phyloP scores from a whole-genome alignment of 768 basidiomycete species.

The Boletus eberwhitei region DNA sequence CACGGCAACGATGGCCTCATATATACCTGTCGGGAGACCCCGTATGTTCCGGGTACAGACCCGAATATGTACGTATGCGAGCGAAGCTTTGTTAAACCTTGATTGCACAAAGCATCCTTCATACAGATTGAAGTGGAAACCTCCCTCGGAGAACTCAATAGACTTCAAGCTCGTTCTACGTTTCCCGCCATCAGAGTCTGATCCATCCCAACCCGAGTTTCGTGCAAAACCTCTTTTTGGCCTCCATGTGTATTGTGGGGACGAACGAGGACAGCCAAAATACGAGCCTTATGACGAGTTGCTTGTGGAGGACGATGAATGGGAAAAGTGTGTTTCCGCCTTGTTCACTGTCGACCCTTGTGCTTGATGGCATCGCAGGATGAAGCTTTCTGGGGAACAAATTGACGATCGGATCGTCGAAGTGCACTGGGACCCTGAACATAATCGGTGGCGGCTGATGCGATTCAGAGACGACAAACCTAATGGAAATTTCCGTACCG shows the following conservation, averaged over 20 bases:
- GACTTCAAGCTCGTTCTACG: constrained; percentile 96
- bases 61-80: constrained; percentile 84
- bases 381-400: constrained; percentile 83
- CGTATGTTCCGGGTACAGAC: constrained; percentile 83
- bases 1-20: constrained; percentile 96
- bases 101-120: constrained; percentile 4
- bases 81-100: constrained; percentile 22
- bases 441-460: constrained; percentile 81
- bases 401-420: constrained; percentile 93
- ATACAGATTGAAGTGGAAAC: constrained; percentile 94
- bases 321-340: constrained; percentile 71
- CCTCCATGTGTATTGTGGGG: constrained; percentile 80
- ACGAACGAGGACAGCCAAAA: constrained; percentile 45
- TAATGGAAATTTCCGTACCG: constrained; percentile 80
- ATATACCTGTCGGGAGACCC: constrained; percentile 86
- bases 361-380: constrained; percentile 41
- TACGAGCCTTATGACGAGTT: constrained; percentile 88
- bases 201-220: constrained; percentile 69
- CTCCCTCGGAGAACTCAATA: constrained; percentile 94
- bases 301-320: constrained; percentile 84
- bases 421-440: constrained; percentile 79
- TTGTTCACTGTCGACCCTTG: background rate
- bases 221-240: constrained; percentile 82
- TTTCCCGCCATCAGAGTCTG: constrained; percentile 65
- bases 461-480: constrained; percentile 94